Conservation (phyloP, 1,284 basidiomycete genomes). For the Bothia castanella region DNA sequence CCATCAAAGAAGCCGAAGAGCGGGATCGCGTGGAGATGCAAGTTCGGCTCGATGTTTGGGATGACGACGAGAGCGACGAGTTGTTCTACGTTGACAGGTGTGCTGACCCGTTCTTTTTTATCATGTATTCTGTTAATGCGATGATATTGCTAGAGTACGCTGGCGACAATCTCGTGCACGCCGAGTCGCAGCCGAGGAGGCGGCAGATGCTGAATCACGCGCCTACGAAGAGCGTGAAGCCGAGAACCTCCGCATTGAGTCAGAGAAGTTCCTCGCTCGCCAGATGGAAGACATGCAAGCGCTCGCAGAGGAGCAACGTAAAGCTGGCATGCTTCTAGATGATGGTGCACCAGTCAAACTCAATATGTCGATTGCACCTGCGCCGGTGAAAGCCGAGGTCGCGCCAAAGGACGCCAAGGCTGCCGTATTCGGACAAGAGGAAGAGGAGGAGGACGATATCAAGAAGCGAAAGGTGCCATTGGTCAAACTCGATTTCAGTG, state of each 20-base stretch:
- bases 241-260: slow-evolving; percentile 79
- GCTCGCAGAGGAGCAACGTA: slow-evolving; percentile 80
- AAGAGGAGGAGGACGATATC: slow-evolving; percentile 79
- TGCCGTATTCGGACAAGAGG: slow-evolving; percentile 67
- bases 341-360: slow-evolving; percentile 85
- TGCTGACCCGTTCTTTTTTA: slow-evolving; percentile 12
- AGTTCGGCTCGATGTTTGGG: slow-evolving; percentile 74
- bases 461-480: slow-evolving; percentile 77
- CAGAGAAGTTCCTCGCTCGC: slow-evolving; percentile 80
- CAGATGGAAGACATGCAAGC: slow-evolving; percentile 92
- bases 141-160: slow-evolving; percentile 44
- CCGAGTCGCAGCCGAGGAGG: slow-evolving; percentile 67
- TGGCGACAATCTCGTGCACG: slow-evolving; percentile 73
- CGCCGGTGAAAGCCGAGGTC: slow-evolving; percentile 45
- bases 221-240: slow-evolving; percentile 78
- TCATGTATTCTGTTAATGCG: not conserved
- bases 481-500: slow-evolving; percentile 83
- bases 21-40: slow-evolving; percentile 69
- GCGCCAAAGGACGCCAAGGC: slow-evolving; percentile 48
- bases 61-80: slow-evolving; percentile 88
- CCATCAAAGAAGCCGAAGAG: slow-evolving; percentile 71
- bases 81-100: slow-evolving; percentile 82
- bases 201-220: slow-evolving; percentile 79
- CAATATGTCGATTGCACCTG: slow-evolving; percentile 62
- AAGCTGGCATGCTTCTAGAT: slow-evolving; percentile 84